These are phyloP conservation scores for Triangularia setosa DNA, from an alignment of 2,329 filamentous ascomycete genomes.

Conservation along the genomic window DNA sequence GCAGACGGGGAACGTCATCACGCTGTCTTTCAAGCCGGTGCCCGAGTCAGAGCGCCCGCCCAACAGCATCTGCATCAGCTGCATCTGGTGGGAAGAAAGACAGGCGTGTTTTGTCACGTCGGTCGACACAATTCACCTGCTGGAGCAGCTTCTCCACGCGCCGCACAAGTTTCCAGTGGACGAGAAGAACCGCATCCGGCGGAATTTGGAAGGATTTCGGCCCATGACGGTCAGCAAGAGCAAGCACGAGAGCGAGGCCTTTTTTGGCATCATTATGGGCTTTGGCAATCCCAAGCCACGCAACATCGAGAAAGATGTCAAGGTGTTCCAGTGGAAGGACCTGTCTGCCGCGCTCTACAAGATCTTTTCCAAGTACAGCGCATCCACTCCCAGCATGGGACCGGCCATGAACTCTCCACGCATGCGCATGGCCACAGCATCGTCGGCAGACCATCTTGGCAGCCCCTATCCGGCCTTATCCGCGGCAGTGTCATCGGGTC, in stretches of 20 bases:
- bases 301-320: conserved; percentile 99
- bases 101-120: conserved; percentile 90
- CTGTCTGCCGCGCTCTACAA: conserved; percentile 86
- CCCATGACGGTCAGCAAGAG: conserved; percentile 91
- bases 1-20: conserved; percentile 78
- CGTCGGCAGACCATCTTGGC: conserved; percentile 27
- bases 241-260: conserved; percentile 88
- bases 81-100: conserved; percentile 95
- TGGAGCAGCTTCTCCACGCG: conserved; percentile 79
- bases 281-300: conserved; percentile 92
- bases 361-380: conserved; percentile 92
- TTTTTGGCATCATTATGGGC: conserved; percentile 98
- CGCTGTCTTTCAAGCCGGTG: conserved; percentile 74
- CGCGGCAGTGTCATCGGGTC: conserved; percentile 35
- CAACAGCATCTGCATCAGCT: conserved; percentile 91
- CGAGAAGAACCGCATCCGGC: conserved; percentile 95
- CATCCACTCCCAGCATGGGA: conserved; percentile 29
- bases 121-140: conserved; percentile 91
- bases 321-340: conserved; percentile 96
- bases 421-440: conserved; percentile 42
- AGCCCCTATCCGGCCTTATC: conserved; percentile 42
- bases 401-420: conserved; percentile 31
- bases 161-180: conserved; percentile 84
- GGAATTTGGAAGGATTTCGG: conserved; percentile 91
- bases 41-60: conserved; percentile 72